Conservation (phyloP, 2,329 filamentous ascomycete species). For the Apiospora malaysiana region DNA sequence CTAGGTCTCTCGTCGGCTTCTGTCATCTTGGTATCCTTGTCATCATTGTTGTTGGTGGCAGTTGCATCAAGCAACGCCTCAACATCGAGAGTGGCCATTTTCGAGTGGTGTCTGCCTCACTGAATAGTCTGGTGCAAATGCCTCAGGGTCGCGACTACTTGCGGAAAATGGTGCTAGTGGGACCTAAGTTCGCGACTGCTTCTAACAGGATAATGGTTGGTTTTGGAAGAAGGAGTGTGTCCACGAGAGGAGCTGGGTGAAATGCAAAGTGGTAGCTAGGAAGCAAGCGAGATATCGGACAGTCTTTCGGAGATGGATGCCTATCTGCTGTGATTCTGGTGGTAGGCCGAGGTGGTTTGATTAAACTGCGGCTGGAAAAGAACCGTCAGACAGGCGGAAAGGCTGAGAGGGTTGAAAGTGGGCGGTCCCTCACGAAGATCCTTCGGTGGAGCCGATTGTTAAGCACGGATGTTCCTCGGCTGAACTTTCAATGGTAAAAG, state of each 20-base stretch:
- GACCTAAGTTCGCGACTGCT: neutral
- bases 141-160: neutral
- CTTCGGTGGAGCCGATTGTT: slow-evolving; percentile 6
- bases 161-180: neutral
- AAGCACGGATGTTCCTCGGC: slow-evolving; percentile 18
- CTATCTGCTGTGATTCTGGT: neutral
- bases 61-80: slow-evolving; percentile 90
- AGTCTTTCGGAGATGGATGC: neutral
- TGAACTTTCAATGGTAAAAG: neutral
- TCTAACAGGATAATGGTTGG: neutral
- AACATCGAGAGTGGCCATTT: slow-evolving; percentile 69
- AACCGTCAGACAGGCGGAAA: slow-evolving; percentile 1
- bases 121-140: slow-evolving; percentile 10
- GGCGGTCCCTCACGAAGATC: slow-evolving; percentile 14
- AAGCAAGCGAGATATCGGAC: neutral
- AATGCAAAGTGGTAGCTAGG: neutral
- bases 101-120: slow-evolving; percentile 27
- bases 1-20: slow-evolving; percentile 66
- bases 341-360: slow-evolving; percentile 4
- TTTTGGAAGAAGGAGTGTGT: neutral
- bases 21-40: slow-evolving; percentile 52
- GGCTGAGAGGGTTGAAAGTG: slow-evolving; percentile 16
- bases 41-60: slow-evolving; percentile 63
- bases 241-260: neutral
- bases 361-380: slow-evolving; percentile 11